Conservation (phyloP, 2,329 filamentous ascomycete genomes). For the Aspergillus amoenus region DNA sequence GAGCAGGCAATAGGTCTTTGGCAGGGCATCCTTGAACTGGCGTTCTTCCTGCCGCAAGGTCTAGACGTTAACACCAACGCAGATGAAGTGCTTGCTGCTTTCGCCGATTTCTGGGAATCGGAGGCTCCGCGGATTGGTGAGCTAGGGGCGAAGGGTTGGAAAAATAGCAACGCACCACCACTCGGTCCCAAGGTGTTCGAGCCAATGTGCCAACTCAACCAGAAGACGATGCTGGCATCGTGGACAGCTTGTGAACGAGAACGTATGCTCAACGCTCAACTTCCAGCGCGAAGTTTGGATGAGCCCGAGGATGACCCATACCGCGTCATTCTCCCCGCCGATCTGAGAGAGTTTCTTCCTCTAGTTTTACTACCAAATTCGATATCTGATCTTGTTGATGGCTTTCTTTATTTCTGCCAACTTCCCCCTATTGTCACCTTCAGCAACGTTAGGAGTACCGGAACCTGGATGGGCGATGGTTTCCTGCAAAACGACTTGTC, state of each 20-base stretch:
- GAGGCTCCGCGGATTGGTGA: constrained; percentile 81
- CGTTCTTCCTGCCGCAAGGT: constrained; percentile 57
- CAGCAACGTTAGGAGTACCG: constrained; percentile 24
- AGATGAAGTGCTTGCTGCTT: constrained; percentile 35
- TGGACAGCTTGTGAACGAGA: constrained; percentile 57
- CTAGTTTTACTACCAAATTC: constrained; percentile 32
- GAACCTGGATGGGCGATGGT: constrained; percentile 51
- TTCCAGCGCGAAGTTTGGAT: constrained; percentile 74
- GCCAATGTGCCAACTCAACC: constrained; percentile 21
- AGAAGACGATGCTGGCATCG: constrained; percentile 37
- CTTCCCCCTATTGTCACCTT: constrained; percentile 55
- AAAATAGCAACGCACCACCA: constrained; percentile 18
- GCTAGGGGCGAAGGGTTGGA: constrained; percentile 68
- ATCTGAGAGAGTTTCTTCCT: constrained; percentile 65
- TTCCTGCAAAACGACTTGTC: constrained; percentile 51
- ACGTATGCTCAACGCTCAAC: constrained; percentile 48
- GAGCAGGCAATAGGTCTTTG: constrained; percentile 77
- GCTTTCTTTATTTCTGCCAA: constrained; percentile 68
- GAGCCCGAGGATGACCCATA: constrained; percentile 77
- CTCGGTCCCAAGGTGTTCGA: constrained; percentile 38
- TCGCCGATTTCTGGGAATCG: constrained; percentile 82
- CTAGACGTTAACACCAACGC: constrained; percentile 19
- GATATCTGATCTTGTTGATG: constrained; percentile 59
- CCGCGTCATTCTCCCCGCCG: constrained; percentile 75
- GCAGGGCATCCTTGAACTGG: constrained; percentile 77